Evolutionary conservation across 129 eudicot genomes (phyloP).

Genomic region (Cynara cardunculus): DNA sequence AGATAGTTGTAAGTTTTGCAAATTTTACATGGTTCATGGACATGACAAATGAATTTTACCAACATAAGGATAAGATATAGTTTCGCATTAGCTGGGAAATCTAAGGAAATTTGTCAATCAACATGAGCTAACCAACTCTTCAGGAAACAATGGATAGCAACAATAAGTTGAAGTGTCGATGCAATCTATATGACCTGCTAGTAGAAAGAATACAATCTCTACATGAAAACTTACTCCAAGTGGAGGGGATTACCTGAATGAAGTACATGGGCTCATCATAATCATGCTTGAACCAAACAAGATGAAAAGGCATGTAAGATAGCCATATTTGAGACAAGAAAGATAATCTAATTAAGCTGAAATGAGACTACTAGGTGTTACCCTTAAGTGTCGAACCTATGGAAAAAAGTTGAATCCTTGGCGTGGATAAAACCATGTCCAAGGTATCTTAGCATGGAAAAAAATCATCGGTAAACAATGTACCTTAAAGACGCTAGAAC

Average conservation of each 20-base stretch:
- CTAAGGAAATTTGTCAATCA: background rate
- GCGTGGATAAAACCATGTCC: background rate
- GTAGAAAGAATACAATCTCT: conserved; percentile 3
- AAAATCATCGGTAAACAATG: background rate
- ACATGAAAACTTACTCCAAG: background rate
- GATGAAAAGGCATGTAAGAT: too few species aligned
- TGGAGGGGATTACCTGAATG: background rate
- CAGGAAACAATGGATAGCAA: background rate
- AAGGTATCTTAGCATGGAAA: background rate
- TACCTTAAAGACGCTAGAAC: background rate
- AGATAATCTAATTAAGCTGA: too few species aligned
- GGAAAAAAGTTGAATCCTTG: too few species aligned
- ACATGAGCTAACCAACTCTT: conserved; percentile 1
- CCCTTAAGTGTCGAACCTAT: too few species aligned
- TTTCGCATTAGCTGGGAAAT: background rate
- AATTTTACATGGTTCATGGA: too few species aligned
- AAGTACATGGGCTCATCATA: background rate
- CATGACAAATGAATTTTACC: background rate
- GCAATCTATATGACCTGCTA: background rate
- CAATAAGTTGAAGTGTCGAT: background rate
- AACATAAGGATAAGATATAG: background rate
- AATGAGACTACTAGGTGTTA: too few species aligned
- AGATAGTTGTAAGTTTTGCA: too few species aligned
- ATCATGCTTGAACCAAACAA: too few species aligned
- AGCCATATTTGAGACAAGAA: too few species aligned